Percentiles rank a stretch among this genome's conserved stretches.
These are phyloP conservation scores for Sarcodon aspratus DNA, from an alignment of 768 basidiomycete species.

Conservation along the genomic window DNA sequence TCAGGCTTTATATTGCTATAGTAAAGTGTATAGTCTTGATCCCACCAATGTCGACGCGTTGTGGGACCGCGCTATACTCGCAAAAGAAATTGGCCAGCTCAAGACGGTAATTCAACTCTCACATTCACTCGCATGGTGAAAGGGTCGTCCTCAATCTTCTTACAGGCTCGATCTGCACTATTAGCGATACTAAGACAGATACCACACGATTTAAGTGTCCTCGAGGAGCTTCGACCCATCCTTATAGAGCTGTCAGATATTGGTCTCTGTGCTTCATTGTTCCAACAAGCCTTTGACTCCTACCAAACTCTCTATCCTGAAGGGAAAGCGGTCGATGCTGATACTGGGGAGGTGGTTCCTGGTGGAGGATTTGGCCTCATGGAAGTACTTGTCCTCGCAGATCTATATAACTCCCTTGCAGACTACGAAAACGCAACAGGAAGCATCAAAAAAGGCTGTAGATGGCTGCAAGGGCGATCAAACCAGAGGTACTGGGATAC, in stretches of 20 bases:
- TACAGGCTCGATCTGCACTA: constrained; percentile 51
- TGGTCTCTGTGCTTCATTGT: constrained; percentile 48
- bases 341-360: constrained; percentile 9
- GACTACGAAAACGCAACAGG: constrained; percentile 59
- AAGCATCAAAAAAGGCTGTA: constrained; percentile 60
- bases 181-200: constrained; percentile 61
- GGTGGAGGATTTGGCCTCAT: constrained; percentile 39
- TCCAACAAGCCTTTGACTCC: constrained; percentile 65
- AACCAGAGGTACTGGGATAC: constrained; percentile 72
- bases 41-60: constrained; percentile 75
- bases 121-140: too few relatives aligned
- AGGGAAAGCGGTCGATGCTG: constrained; percentile 29
- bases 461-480: constrained; percentile 86
- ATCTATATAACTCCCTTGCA: constrained; percentile 65
- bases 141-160: neutral
- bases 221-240: constrained; percentile 68
- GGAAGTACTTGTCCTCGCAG: constrained; percentile 77
- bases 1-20: constrained; percentile 87
- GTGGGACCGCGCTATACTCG: constrained; percentile 82
- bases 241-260: constrained; percentile 68
- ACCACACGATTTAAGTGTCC: constrained; percentile 70
- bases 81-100: constrained; percentile 63
- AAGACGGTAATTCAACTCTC: constrained; percentile 36
- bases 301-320: constrained; percentile 40
- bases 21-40: constrained; percentile 70